phyloP scores from a whole-genome alignment of 768 basidiomycete genomes.

The Boletus vermiculosoides region DNA sequence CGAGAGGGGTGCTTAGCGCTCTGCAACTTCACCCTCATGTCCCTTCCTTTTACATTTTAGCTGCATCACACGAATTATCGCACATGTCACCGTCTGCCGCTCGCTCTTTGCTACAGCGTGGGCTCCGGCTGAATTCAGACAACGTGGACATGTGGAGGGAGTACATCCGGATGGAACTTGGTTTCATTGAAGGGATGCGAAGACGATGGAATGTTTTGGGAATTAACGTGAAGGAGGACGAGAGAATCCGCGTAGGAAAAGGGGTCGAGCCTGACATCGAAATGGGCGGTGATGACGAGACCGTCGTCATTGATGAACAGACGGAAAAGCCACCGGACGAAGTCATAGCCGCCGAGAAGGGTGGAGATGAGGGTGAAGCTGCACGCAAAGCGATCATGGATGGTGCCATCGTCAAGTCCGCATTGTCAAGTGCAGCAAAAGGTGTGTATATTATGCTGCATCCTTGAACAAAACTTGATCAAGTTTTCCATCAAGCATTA shows the following conservation, averaged over 20 bases:
- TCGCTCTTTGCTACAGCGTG: slow-evolving; percentile 80
- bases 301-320: slow-evolving; percentile 22
- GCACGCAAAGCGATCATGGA: slow-evolving; percentile 69
- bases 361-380: slow-evolving; percentile 47
- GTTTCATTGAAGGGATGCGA: slow-evolving; percentile 77
- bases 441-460: slow-evolving; percentile 43
- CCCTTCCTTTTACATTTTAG: slow-evolving; percentile 77
- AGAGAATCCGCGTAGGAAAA: slow-evolving; percentile 13
- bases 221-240: slow-evolving; percentile 36
- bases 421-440: slow-evolving; percentile 72
- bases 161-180: slow-evolving; percentile 88
- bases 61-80: slow-evolving; percentile 79
- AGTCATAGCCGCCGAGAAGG: slow-evolving; percentile 34
- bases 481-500: slow-evolving; percentile 32
- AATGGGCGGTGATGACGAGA: slow-evolving; percentile 11
- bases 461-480: slow-evolving; percentile 12
- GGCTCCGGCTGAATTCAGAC: slow-evolving; percentile 72
- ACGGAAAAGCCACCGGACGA: slow-evolving; percentile 25
- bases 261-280: slow-evolving; percentile 29
- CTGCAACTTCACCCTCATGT: slow-evolving; percentile 83
- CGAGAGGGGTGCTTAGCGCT: slow-evolving; percentile 49
- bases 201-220: slow-evolving; percentile 81
- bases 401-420: slow-evolving; percentile 76
- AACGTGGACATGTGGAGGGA: slow-evolving; percentile 82
- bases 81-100: slow-evolving; percentile 75